Evolutionary conservation across 805 yeast genomes (phyloP).

Genomic region (Wickerhamiella vanderwaltii): DNA sequence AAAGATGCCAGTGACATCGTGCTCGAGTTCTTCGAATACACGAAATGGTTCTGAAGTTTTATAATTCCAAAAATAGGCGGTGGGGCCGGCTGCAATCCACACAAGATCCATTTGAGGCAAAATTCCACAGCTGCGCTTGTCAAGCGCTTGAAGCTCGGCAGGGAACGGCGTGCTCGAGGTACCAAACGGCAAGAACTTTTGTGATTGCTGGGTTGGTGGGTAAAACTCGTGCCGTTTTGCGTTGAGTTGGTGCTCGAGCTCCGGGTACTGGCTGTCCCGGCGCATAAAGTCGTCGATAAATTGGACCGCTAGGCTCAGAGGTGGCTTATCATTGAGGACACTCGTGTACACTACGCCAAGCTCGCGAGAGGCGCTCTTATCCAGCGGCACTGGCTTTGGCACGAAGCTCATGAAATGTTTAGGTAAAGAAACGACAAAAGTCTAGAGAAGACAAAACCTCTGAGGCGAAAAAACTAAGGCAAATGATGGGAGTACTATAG

Average conservation of each 20-base stretch:
- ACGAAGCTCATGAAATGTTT: too few relatives aligned
- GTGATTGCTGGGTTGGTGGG: constrained; percentile 3
- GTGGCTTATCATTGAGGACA: constrained; percentile 9
- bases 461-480: too few relatives aligned
- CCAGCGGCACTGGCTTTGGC: constrained; percentile 1
- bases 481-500: too few relatives aligned
- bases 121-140: constrained; percentile 51
- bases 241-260: constrained; percentile 17
- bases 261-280: constrained; percentile 19
- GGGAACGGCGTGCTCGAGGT: constrained; percentile 16
- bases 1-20: constrained; percentile 62
- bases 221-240: constrained; percentile 17
- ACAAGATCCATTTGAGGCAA: constrained; percentile 69
- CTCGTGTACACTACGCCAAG: constrained; percentile 7
- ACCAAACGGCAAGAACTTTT: constrained; percentile 17
- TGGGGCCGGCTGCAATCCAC: constrained; percentile 77
- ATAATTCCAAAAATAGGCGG: constrained; percentile 76
- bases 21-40: constrained; percentile 70
- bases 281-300: constrained; percentile 19
- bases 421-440: too few relatives aligned
- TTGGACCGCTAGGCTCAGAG: constrained; percentile 19
- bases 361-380: constrained; percentile 8
- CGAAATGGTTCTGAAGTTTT: constrained; percentile 51
- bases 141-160: constrained; percentile 7
- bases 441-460: too few relatives aligned